Base-by-base conservation (phyloP, 2,329 filamentous ascomycete genomes). In the Catunica adiposa region DNA sequence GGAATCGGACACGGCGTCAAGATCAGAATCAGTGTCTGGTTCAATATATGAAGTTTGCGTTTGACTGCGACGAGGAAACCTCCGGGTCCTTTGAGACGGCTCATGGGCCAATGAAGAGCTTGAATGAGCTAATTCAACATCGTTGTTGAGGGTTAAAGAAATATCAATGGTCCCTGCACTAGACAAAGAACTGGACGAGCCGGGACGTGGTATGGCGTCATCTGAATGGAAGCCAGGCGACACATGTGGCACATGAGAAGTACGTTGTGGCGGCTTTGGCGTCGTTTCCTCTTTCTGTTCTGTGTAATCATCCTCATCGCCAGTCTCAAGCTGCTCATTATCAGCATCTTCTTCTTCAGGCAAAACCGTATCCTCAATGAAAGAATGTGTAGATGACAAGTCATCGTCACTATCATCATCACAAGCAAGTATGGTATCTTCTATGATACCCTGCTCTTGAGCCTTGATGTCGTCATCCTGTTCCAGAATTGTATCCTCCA, bases 371-470 rank as follows among this genome's bases (percentile, higher is more conserved):
- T 52, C 31, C n/a, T 52, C 50, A 23, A 58, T 54, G 3, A 53
- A 25, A 23, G 56, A 53, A 2, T 46, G 20, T 34, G 38, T 42
- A 20, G 38, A 42, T 4, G 6, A 42, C 38, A n/a, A 15, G 38
- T 15, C 38, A n/a, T 29, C 47, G 17, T 52, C 34, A 25, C 20
- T 29, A 52, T 9, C 31, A 37, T 38, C 50, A 11, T 9, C n/a
- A n/a, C n/a, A n/a, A n/a, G n/a, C 25, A 44, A 54, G 46, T 31
- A 51, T 51, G n/a, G 51, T 57, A 2, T 57, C 56, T 54, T 57
- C 51, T 26, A 58, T 53, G 3, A 51, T 40, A 25, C 52, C 42
- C 1, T 51, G 37, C 42, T 51, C 56, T 5, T 23, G n/a, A 7
- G 9, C 47, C 8, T 26, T 14, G 3, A 26, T 25, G 8, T 25